Evolutionary conservation across 2,329 filamentous ascomycete species (phyloP), one percentile per base, ranked within the genome.

Genomic region (Emmonsiellopsis sp.): DNA sequence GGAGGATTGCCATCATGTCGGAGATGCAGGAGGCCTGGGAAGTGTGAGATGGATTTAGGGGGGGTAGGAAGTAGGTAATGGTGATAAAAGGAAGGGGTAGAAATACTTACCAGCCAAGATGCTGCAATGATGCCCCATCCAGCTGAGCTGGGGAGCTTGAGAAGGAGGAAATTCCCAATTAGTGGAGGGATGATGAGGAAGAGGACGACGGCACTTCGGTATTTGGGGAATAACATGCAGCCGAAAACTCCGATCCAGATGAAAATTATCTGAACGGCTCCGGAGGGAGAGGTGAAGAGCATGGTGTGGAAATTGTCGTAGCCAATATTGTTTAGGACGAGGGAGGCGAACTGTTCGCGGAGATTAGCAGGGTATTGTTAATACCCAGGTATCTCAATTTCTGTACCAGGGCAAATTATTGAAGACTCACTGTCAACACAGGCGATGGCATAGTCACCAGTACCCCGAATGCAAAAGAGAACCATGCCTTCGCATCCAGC

Each of bases 41-140:
- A 26, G 20, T 26, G 20, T 5, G 20, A 26, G n/a, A 47, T 13
- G 8, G 37, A 20, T 34, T 32, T 20, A 46, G 40, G 34, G 34
- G 31, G 34, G 35, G 26, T n/a, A 32, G 16, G 10, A 31, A 34
- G 32, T 15, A 44, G 16, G 26, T 15, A 48, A 32, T 10, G 11
- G 16, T 20, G 13, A 34, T 10, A 11, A 57, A 60, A 10, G 35
- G 7, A n/a, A 38, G 9, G 35, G 35, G 3, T 38, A 10, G 5
- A 4, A 1, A n/a, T 38, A 38, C 7, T 9, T 38, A 38, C 35
- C 35, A 38, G 13, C 35, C 35, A 79, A 0, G 74, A 70, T 0
- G 73, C 68, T 2, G 72, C 70, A 16, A 79, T 75, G 54, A 78
- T 69, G 3, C 73, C 74, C 76, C 76, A 79, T 40, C 70, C 68